Evolutionary conservation across 805 yeast genomes (phyloP).

Genomic region (Monosporozyma siamensis): DNA sequence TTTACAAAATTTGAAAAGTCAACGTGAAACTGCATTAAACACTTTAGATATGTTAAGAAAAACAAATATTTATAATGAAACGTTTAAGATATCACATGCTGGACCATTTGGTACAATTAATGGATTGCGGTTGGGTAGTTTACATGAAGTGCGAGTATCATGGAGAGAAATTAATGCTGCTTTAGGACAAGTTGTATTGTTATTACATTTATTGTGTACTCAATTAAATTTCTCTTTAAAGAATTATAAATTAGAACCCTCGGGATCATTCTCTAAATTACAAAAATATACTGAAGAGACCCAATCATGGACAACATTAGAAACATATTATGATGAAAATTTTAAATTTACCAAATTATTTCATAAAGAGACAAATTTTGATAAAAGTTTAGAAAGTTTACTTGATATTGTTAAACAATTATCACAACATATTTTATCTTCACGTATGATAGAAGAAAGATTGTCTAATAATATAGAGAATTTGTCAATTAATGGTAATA

Average conservation of each 20-base stretch:
- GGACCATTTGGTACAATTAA: conserved; percentile 84
- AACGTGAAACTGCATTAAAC: conserved; percentile 50
- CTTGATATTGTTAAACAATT: conserved; percentile 33
- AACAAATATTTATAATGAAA: conserved; percentile 73
- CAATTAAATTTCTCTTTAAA: conserved; percentile 46
- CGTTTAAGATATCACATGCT: conserved; percentile 75
- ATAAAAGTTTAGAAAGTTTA: conserved; percentile 71
- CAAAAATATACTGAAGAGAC: conserved; percentile 34
- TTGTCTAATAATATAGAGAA: not conserved
- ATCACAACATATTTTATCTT: conserved; percentile 15
- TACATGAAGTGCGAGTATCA: conserved; percentile 52
- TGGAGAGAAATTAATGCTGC: conserved; percentile 93
- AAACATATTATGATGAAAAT: conserved; percentile 60
- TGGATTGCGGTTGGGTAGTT: conserved; percentile 70
- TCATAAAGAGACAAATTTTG: conserved; percentile 61
- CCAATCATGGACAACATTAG: conserved; percentile 39
- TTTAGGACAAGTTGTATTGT: conserved; percentile 68
- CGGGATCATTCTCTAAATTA: conserved; percentile 77
- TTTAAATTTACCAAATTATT: conserved; percentile 59
- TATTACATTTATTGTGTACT: conserved; percentile 55
- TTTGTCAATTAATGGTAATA: too few relatives aligned
- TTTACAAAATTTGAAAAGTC: conserved; percentile 52
- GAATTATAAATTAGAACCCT: conserved; percentile 60
- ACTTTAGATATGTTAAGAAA: conserved; percentile 63
- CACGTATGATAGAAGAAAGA: not conserved